Evolutionary conservation across 225 moss, liverwort and hornwort genomes (phyloP).

Genomic region (Takakia lepidozioides): DNA sequence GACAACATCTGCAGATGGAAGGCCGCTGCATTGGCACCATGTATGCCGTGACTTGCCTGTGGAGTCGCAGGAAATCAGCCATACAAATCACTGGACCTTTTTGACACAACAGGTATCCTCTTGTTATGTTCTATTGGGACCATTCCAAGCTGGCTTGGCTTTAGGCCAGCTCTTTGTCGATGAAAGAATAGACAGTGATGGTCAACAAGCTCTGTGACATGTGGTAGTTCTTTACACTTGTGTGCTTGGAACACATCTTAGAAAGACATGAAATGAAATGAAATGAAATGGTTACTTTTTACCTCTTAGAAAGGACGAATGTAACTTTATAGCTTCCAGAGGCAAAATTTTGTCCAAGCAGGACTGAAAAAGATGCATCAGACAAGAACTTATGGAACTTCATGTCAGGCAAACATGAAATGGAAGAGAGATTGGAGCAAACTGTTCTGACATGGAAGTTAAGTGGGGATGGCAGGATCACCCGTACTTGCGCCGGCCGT

Average conservation of each 20-base stretch:
- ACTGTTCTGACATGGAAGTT: not conserved
- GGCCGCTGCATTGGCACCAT: conserved; percentile 41
- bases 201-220: too few relatives aligned
- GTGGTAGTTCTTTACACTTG: not conserved
- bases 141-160: too few relatives aligned
- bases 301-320: too few relatives aligned
- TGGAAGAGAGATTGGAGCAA: too few relatives aligned
- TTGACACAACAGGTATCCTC: conserved; percentile 78
- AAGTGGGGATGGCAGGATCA: conserved; percentile 60
- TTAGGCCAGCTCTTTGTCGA: too few relatives aligned
- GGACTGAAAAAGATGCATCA: not conserved
- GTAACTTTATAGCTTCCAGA: too few relatives aligned
- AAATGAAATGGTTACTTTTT: too few relatives aligned
- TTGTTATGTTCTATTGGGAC: too few relatives aligned
- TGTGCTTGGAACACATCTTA: too few relatives aligned
- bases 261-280: too few relatives aligned
- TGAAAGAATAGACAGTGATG: too few relatives aligned
- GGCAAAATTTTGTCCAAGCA: not conserved
- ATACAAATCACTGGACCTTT: conserved; percentile 78
- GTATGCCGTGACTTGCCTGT: conserved; percentile 47
- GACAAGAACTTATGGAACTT: not conserved
- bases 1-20: conserved; percentile 36
- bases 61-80: conserved; percentile 35
- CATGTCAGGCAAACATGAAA: not conserved
- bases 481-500: conserved; percentile 71